Evolutionary conservation across 2,329 filamentous ascomycete genomes (phyloP).

Genomic region (Fusarium clavum): DNA sequence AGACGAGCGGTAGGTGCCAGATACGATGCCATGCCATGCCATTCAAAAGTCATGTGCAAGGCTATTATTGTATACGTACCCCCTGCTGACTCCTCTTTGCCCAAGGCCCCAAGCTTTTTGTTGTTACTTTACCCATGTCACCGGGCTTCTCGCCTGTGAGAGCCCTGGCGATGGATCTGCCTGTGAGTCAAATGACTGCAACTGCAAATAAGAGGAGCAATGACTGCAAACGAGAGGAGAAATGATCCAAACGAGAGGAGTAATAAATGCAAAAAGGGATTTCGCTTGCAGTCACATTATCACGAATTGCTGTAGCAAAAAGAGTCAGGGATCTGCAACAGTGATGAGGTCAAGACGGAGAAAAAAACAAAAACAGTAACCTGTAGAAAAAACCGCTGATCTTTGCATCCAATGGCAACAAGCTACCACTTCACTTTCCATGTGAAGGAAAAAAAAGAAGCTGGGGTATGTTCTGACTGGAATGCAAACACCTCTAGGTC

Average conservation of each 20-base stretch:
- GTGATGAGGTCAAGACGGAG: slow-evolving; percentile 30
- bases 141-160: slow-evolving; percentile 31
- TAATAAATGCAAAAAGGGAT: not conserved
- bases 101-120: slow-evolving; percentile 11
- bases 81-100: slow-evolving; percentile 34
- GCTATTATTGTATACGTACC: slow-evolving; percentile 23
- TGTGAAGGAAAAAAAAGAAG: slow-evolving; percentile 23
- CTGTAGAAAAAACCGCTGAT: slow-evolving; percentile 16
- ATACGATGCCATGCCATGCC: slow-evolving; percentile 9
- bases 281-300: not conserved
- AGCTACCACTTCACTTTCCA: slow-evolving; percentile 16
- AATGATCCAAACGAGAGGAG: not conserved
- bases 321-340: slow-evolving; percentile 5
- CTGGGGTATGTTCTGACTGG: not conserved
- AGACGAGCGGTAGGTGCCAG: slow-evolving; percentile 42
- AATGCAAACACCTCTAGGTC: not conserved
- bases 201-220: too few relatives aligned
- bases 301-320: not conserved
- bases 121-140: slow-evolving; percentile 10
- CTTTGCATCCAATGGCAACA: slow-evolving; percentile 37
- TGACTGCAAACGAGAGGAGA: not conserved
- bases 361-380: slow-evolving; percentile 4
- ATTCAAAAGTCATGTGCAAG: slow-evolving; percentile 17
- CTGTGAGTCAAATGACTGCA: not conserved
- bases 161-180: slow-evolving; percentile 13